Evolutionary conservation across 495 filamentous ascomycete species (phyloP), one percentile per base, ranked within the genome.

Genomic region (Daldinia caldariorum): DNA sequence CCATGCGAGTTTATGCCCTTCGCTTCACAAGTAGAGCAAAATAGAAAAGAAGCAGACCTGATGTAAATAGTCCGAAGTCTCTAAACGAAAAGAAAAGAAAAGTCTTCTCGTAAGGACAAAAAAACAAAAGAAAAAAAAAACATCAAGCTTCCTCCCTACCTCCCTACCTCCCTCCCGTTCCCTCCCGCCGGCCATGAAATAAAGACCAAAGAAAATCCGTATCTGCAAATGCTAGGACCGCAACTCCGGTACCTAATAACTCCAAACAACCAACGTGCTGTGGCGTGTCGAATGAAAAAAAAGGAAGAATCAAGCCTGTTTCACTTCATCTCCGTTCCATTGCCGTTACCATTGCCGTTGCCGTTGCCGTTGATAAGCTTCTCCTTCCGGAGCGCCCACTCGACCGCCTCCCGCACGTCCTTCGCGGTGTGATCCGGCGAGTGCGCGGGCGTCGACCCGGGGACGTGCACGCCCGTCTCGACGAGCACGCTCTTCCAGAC

Each of bases 401-500:
- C 75, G 26, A 82, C 78, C 0, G 79, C 80, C 13, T 77, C 77
- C 56, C 72, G 65, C n/a, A 81, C 80, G 69, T 78, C 59, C 12
- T 57, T 55, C n/a, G 74, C 76, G 13, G 65, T 77, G 13, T 75
- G 67, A 18, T 70, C 53, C 0, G 80, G 79, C 56, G 50, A 53
- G 54, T 80, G 74, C 26, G 58, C 59, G 6, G 79, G 78, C 2
- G 45, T 47, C 34, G 71, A 67, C 1, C 75, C 77, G 12, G 67
- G 10, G n/a, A 58, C 41, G 32, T 76, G 8, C 3, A 67, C 63
- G 22, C 61, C 68, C n/a, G 89, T 95, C 61, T 87, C 83, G n/a
- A 96, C 91, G 37, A 97, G 81, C 7, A 94, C 81, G 37, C 88
- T 89, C 37, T 85, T 79, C 93, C 93, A 97, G 69, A 85, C 76